Evolutionary conservation across 345 rosid genomes (phyloP).

Genomic region (Camelina hispida): DNA sequence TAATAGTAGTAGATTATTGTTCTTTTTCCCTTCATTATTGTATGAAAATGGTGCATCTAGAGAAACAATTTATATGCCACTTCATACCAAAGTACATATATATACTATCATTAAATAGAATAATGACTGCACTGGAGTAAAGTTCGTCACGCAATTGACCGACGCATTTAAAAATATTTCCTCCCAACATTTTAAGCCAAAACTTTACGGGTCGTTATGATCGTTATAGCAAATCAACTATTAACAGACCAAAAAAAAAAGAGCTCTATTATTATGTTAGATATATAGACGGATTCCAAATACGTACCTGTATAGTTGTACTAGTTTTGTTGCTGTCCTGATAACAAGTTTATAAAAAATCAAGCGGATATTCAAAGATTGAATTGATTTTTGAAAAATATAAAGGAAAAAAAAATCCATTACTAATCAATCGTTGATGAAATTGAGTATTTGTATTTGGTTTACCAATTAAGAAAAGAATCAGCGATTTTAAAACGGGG

Average conservation of each 20-base stretch:
- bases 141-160: conserved; percentile 18
- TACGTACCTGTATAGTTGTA: neutral
- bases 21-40: neutral
- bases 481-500: too few species aligned
- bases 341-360: neutral
- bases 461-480: neutral
- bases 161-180: neutral
- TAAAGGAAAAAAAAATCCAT: too few species aligned
- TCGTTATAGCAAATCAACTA: neutral
- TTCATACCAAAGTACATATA: too few species aligned
- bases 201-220: too few species aligned
- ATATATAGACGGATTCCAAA: too few species aligned
- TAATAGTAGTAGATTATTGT: neutral
- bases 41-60: neutral
- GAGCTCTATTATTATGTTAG: too few species aligned
- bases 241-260: too few species aligned
- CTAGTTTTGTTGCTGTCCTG: neutral
- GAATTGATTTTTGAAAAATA: neutral
- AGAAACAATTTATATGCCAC: neutral
- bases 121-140: neutral
- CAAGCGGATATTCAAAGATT: neutral
- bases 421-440: too few species aligned
- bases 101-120: neutral
- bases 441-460: too few species aligned
- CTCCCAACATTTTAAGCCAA: neutral